These are phyloP conservation scores for Trametes versicolor DNA, from an alignment of 1,284 basidiomycete genomes.

Conservation along the genomic window DNA sequence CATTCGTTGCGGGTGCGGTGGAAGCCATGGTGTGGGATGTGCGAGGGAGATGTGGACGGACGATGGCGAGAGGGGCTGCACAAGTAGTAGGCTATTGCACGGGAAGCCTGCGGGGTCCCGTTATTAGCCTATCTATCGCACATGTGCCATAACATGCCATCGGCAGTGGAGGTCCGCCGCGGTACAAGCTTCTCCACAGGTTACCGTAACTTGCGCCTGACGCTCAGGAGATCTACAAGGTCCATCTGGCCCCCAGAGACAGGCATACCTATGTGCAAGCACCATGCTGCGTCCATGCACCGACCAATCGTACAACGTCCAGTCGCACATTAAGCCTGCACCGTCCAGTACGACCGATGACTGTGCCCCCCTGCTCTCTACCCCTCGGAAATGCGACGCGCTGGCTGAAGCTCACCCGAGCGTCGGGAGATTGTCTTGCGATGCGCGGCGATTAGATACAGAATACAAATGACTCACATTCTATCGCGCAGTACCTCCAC, in stretches of 20 bases:
- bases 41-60: neutral
- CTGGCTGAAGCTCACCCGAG: too few relatives aligned
- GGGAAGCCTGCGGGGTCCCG: constrained; percentile 24
- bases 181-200: constrained; percentile 8
- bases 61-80: neutral
- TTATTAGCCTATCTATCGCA: constrained; percentile 18
- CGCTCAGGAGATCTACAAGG: constrained; percentile 1
- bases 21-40: constrained; percentile 16
- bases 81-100: neutral
- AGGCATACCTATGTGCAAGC: neutral
- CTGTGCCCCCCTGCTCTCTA: too few relatives aligned
- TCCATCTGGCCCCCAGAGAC: neutral
- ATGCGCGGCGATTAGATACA: constrained; percentile 1
- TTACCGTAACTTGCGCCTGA: neutral
- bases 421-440: constrained; percentile 6
- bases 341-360: too few relatives aligned
- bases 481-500: constrained; percentile 2
- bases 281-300: too few relatives aligned
- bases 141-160: constrained; percentile 11
- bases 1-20: constrained; percentile 18
- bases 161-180: constrained; percentile 6
- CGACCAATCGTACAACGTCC: too few relatives aligned
- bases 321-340: too few relatives aligned
- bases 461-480: neutral
- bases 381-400: too few relatives aligned